phyloP scores from a whole-genome alignment of 306 rosid genomes.

The Fagus sylvatica region DNA sequence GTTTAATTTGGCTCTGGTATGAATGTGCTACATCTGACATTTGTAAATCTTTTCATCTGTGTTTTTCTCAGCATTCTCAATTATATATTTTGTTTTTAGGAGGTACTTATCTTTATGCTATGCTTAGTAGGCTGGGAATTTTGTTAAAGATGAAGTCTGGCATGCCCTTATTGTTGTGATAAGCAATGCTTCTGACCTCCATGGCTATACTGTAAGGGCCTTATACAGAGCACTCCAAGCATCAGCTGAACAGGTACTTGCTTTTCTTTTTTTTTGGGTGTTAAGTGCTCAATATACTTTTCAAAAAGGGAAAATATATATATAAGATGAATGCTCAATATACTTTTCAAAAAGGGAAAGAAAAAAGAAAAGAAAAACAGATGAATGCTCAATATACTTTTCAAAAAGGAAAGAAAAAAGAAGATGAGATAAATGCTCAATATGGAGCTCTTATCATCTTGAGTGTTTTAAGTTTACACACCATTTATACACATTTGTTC shows the following conservation, averaged over 20 bases:
- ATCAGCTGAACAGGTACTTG: conserved; percentile 78
- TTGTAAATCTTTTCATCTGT: not conserved
- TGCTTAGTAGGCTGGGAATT: conserved; percentile 99
- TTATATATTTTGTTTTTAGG: conserved; percentile 19
- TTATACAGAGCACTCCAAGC: conserved; percentile 81
- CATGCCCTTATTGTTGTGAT: conserved; percentile 80
- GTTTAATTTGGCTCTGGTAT: not conserved
- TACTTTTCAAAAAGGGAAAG: not conserved
- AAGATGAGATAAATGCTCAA: conserved; percentile 13
- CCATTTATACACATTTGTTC: not conserved
- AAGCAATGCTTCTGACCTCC: conserved; percentile 95
- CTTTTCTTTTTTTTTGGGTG: conserved; percentile 16
- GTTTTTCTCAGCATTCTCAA: not conserved
- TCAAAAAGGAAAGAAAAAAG: not conserved
- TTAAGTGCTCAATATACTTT: not conserved
- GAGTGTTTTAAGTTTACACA: not conserved
- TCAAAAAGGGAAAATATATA: not conserved
- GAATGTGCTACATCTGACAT: not conserved
- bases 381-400: conserved; percentile 12
- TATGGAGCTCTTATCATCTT: conserved; percentile 22
- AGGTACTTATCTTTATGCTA: conserved; percentile 55
- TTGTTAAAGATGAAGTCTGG: conserved; percentile 98
- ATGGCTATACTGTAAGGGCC: conserved; percentile 88
- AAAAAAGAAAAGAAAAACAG: not conserved
- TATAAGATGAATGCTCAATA: conserved; percentile 17